Evolutionary conservation across 179 eudicot species (phyloP), one percentile per base, ranked within the genome.

Genomic region (Patellifolia procumbens): DNA sequence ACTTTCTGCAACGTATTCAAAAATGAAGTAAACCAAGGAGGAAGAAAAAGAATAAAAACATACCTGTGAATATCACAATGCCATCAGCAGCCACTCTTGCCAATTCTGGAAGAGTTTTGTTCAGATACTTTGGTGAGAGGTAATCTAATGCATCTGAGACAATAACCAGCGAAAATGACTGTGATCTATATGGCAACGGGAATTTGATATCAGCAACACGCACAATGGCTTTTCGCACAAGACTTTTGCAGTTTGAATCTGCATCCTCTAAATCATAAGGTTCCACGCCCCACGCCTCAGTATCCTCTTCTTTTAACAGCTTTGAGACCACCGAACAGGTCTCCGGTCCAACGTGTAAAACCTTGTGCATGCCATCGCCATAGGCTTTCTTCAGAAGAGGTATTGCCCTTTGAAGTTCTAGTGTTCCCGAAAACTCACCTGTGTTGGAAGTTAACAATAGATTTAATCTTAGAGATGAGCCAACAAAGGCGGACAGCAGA

Each of bases 201-300:
- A 93, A 95, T 77, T 95, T 95, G 79, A 95, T 91, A 79, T 95
- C 98, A 87, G 98, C 94, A 78, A 89, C 99, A 29, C 99, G 95
- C 13, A 96, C 99, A 74, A 90, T 74, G 81, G 97, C 98, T 86
- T 86, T 93, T 24, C 82, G 91, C 74, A 96, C 88, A 69, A 96
- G 98, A 72, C 83, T 80, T 78, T 86, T 90, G 88, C 99, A 96
- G 84, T 65, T 82, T 19, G 78, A 77, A 85, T 88, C 94, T 11
- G 88, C 83, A 68, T 96, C 99, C 80, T 96, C 99, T 15, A 96
- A 80, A 73, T 96, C 99, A 81, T 96, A 96, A 31, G 99, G 99
- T 85, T 96, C 99, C 51, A 96, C 85, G 37, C 99, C 99, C 97
- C 98, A 96, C 63, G 98, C 98, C 85, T 96, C 99, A 32, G 92